Evolutionary conservation across 306 rosid genomes (phyloP), one percentile per base, ranked within the genome.

Genomic region (Parietaria judaica): DNA sequence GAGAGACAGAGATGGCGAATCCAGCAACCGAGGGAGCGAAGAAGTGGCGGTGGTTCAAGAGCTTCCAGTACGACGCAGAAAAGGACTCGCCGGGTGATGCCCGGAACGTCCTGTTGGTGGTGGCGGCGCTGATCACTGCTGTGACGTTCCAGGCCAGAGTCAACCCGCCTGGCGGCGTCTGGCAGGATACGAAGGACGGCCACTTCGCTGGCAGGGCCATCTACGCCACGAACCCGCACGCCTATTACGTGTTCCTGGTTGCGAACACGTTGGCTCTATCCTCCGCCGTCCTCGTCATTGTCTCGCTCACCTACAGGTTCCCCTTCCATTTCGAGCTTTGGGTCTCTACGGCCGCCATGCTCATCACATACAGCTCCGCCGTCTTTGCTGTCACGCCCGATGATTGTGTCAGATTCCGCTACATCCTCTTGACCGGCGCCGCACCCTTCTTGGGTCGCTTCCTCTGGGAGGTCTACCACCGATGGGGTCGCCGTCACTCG

Each of bases 261-360:
- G 63, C 54, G 3, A 76, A 76, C 58, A 80, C 79, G 16, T 4
- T 70, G 61, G 72, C 79, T 4, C 67, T 80, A 34, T 67, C 77
- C 4, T 55, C 70, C 11, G 66, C 75, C 0, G 56, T 70, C 43
- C 50, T 73, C 11, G 59, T 76, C 41, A 76, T 76, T 14, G 4
- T 73, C 6, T 41, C 55, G 1, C 75, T 76, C 3, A 67, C 79
- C 0, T 39, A 64, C 7, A 67, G 45, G 16, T 73, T 73, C 39
- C 80, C 82, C 52, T 70, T 73, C 41, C 64, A 52, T 11, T 63
- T 64, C 0, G 73, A 70, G 69, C 50, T 73, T 0, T 44, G 60
- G 66, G 8, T 54, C 45, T 76, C 75, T 45, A 67, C 68, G 1
- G 7, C 41, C 36, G 72, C 76, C 36, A 72, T 75, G 80, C 55